Conservation (phyloP, 208 protist genomes). For the Herpetomonas samuelpessoai region DNA sequence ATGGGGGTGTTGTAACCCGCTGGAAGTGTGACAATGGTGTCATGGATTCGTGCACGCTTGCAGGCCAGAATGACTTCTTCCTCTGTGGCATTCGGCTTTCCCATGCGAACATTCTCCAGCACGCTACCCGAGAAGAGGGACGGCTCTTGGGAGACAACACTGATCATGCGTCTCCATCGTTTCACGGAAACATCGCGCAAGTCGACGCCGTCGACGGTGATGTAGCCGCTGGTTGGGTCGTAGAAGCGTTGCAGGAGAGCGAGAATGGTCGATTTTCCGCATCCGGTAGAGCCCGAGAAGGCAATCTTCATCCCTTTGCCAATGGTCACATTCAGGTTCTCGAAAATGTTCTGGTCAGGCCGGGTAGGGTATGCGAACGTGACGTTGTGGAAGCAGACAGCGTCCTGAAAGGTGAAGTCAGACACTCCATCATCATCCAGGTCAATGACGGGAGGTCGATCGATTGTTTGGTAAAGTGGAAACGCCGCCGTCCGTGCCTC, state of each 20-base stretch:
- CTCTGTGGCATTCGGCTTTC: slow-evolving; percentile 47
- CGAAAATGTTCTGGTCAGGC: slow-evolving; percentile 62
- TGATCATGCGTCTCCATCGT: slow-evolving; percentile 60
- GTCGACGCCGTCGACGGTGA: slow-evolving; percentile 63
- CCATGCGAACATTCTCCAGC: slow-evolving; percentile 73
- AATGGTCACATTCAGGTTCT: slow-evolving; percentile 63
- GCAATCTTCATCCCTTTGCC: slow-evolving; percentile 69
- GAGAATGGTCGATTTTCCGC: slow-evolving; percentile 84
- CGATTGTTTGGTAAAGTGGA: slow-evolving; percentile 77
- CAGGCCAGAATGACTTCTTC: slow-evolving; percentile 73
- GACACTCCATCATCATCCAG: slow-evolving; percentile 36
- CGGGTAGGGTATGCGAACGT: slow-evolving; percentile 78
- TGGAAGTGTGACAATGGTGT: slow-evolving; percentile 23
- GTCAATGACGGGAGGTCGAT: slow-evolving; percentile 63
- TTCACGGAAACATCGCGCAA: slow-evolving; percentile 46
- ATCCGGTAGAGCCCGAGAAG: slow-evolving; percentile 70
- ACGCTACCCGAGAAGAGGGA: slow-evolving; percentile 69
- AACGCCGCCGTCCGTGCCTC: slow-evolving; percentile 78
- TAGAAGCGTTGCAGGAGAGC: slow-evolving; percentile 84
- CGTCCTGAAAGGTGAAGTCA: slow-evolving; percentile 32
- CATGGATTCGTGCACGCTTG: slow-evolving; percentile 70
- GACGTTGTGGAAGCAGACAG: slow-evolving; percentile 66
- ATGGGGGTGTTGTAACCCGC: slow-evolving; percentile 72
- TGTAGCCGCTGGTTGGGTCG: slow-evolving; percentile 50
- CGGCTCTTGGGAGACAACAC: slow-evolving; percentile 86